A percentile compares a stretch with the other conserved stretches of the same genome.
Evolutionary conservation across 2,329 filamentous ascomycete species (phyloP).

Genomic region (Alternaria sp.): DNA sequence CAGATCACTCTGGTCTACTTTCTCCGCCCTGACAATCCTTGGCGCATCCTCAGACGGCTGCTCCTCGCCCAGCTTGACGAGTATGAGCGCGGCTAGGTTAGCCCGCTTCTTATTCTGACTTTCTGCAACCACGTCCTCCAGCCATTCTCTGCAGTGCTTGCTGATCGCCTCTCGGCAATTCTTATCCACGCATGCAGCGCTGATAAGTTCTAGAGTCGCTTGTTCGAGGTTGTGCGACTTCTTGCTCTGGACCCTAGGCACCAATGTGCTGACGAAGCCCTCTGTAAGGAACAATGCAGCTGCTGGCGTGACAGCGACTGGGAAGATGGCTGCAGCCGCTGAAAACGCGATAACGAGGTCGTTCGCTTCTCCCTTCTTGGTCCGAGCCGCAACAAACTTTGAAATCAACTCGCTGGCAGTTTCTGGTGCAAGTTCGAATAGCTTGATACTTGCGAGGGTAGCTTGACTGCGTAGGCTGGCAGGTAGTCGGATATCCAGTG

Average conservation of each 20-base stretch:
- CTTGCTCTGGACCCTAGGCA: constrained; percentile 78
- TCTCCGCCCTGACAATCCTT: constrained; percentile 42
- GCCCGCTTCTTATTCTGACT: constrained; percentile 67
- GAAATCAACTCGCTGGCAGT: constrained; percentile 75
- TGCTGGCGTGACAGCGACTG: constrained; percentile 79
- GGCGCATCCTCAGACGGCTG: constrained; percentile 37
- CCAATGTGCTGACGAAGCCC: constrained; percentile 81
- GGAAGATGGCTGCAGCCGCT: constrained; percentile 87
- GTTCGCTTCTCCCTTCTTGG: constrained; percentile 80
- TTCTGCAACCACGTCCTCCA: constrained; percentile 83
- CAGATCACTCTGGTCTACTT: constrained; percentile 57
- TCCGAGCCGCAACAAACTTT: constrained; percentile 76
- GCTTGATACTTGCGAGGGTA: constrained; percentile 81
- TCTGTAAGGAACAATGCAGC: constrained; percentile 85
- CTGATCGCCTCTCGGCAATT: constrained; percentile 83
- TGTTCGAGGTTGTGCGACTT: constrained; percentile 88
- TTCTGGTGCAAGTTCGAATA: constrained; percentile 79
- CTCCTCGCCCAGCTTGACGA: constrained; percentile 63
- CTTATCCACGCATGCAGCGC: constrained; percentile 87
- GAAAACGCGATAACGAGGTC: constrained; percentile 93
- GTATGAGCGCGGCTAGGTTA: constrained; percentile 62
- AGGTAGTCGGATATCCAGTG: constrained; percentile 83
- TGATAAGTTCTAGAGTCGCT: constrained; percentile 87
- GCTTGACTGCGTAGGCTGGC: constrained; percentile 80
- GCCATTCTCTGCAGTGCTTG: constrained; percentile 86